These are phyloP conservation scores for Gardenia jasminoides DNA, from an alignment of 257 asterid species.

Conservation along the genomic window DNA sequence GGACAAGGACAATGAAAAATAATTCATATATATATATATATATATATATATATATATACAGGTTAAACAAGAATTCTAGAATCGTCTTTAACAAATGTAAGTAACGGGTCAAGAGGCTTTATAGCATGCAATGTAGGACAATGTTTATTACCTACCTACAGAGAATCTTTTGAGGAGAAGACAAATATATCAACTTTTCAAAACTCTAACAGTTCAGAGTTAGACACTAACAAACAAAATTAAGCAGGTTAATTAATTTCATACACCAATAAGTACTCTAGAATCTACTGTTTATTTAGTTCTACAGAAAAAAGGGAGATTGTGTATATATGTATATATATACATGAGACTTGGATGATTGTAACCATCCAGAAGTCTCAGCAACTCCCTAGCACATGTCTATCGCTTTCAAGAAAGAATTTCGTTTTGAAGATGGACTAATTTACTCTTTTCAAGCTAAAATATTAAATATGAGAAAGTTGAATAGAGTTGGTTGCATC, in stretches of 20 bases:
- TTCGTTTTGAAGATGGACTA: background rate
- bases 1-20: background rate
- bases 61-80: background rate
- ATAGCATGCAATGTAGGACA: background rate
- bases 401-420: conserved; percentile 43
- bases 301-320: background rate
- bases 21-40: too few relatives aligned
- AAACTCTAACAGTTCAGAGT: background rate
- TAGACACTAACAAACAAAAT: background rate
- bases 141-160: background rate
- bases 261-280: background rate
- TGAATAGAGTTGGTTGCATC: background rate
- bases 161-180: background rate
- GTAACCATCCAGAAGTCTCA: conserved; percentile 17
- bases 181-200: background rate
- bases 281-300: conserved; percentile 8
- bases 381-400: conserved; percentile 48
- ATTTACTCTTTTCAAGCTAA: background rate
- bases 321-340: background rate
- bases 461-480: background rate
- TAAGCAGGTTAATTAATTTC: background rate
- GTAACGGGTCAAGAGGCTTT: background rate
- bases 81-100: background rate
- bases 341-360: conserved; percentile 9
- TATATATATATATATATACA: too few relatives aligned